Evolutionary conservation across 805 yeast genomes (phyloP).

Genomic region (Aciculoconidium aculeatum): DNA sequence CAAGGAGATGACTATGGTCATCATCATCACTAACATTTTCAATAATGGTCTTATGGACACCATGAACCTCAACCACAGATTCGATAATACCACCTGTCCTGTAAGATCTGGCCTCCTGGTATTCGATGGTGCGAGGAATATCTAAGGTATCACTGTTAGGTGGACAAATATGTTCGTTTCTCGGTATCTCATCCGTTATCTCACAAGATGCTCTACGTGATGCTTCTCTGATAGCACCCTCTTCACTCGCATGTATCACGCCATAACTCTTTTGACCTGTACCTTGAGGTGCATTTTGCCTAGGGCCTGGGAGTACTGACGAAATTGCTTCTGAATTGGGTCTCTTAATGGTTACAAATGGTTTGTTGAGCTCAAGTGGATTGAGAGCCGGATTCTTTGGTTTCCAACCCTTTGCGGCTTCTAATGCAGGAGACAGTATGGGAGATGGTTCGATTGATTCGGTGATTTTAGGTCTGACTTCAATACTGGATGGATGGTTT

Average conservation of each 20-base stretch:
- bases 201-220: constrained; percentile 6
- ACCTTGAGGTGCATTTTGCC: constrained; percentile 9
- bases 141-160: neutral
- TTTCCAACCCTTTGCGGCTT: constrained; percentile 29
- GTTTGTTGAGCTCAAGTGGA: constrained; percentile 59
- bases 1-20: constrained; percentile 14
- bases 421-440: constrained; percentile 10
- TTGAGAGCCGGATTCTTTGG: constrained; percentile 65
- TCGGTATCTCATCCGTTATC: constrained; percentile 4
- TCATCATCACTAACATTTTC: constrained; percentile 54
- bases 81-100: constrained; percentile 68
- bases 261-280: constrained; percentile 19
- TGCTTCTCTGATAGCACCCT: constrained; percentile 33
- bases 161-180: constrained; percentile 1
- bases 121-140: constrained; percentile 13
- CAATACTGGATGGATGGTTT: constrained; percentile 1
- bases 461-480: constrained; percentile 4
- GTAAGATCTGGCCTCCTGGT: constrained; percentile 32
- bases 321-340: constrained; percentile 27
- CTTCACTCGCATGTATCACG: constrained; percentile 41
- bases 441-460: constrained; percentile 2
- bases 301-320: constrained; percentile 19
- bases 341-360: constrained; percentile 65
- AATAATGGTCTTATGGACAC: constrained; percentile 80
- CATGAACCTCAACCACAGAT: constrained; percentile 75